Conservation (phyloP, 106 monocot species). For the Phalaenopsis aphrodite region DNA sequence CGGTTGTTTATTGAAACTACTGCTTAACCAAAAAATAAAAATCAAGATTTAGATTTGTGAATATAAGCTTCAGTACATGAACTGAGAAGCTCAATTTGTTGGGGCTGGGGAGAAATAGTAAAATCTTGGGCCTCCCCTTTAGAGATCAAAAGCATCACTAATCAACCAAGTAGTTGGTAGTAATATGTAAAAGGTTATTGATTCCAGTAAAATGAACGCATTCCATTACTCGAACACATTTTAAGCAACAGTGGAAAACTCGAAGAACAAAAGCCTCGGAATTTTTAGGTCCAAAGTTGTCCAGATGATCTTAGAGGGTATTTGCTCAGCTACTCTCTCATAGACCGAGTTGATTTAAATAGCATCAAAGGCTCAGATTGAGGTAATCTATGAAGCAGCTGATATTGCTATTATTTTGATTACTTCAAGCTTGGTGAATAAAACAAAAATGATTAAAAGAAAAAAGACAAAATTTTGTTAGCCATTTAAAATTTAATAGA, state of each 20-base stretch:
- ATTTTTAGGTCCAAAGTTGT: background rate
- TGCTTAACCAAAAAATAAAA: no score
- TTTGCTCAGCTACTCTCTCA: background rate
- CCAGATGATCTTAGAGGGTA: background rate
- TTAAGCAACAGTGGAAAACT: background rate
- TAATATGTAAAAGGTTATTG: background rate
- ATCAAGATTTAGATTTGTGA: no score
- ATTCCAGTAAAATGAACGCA: background rate
- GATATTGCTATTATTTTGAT: background rate
- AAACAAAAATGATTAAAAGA: background rate
- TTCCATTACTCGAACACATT: background rate
- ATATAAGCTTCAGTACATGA: no score
- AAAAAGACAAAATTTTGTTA: background rate
- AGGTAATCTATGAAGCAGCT: background rate
- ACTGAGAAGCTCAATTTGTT: no score
- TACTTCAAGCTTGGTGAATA: background rate
- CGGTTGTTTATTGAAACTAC: no score
- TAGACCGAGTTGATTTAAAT: background rate
- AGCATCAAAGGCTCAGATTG: background rate
- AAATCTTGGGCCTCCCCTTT: no score
- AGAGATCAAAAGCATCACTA: no score
- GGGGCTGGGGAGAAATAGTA: no score
- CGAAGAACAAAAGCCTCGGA: background rate
- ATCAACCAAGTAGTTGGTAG: background rate
- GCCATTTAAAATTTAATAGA: background rate